Evolutionary conservation across 176 grass and related monocot genomes (phyloP).

Genomic region (Bromus sterilis): DNA sequence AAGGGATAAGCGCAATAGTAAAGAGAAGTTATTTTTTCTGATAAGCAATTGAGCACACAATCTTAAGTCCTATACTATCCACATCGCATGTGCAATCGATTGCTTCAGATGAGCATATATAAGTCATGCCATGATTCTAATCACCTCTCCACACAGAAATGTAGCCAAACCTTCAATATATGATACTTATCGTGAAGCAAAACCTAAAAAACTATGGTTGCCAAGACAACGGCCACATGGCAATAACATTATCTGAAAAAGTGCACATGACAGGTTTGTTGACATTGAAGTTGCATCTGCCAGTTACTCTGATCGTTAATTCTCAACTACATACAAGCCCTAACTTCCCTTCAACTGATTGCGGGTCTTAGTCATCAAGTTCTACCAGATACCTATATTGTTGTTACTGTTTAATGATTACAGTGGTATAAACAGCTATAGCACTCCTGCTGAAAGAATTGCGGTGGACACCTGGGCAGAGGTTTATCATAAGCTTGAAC

Average conservation of each 20-base stretch:
- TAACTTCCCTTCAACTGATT: background rate
- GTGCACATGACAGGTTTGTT: background rate
- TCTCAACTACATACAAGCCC: background rate
- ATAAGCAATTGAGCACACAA: conserved; percentile 1
- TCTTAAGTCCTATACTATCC: background rate
- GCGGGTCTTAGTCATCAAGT: background rate
- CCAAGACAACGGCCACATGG: background rate
- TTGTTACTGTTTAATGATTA: background rate
- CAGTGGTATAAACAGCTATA: background rate
- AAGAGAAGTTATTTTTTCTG: background rate
- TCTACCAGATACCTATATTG: background rate
- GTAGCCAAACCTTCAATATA: background rate
- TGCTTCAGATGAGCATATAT: background rate
- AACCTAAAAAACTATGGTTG: background rate
- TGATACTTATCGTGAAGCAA: background rate
- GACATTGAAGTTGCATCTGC: background rate
- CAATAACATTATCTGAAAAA: background rate
- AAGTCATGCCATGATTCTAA: conserved; percentile 1
- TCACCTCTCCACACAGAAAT: background rate
- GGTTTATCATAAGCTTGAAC: background rate
- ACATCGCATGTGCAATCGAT: background rate
- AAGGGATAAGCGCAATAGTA: background rate
- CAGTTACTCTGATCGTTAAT: background rate
- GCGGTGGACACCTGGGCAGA: background rate
- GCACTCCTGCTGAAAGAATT: background rate